Evolutionary conservation across 2,329 filamentous ascomycete species (phyloP).

Genomic region (Exophiala viscosa): DNA sequence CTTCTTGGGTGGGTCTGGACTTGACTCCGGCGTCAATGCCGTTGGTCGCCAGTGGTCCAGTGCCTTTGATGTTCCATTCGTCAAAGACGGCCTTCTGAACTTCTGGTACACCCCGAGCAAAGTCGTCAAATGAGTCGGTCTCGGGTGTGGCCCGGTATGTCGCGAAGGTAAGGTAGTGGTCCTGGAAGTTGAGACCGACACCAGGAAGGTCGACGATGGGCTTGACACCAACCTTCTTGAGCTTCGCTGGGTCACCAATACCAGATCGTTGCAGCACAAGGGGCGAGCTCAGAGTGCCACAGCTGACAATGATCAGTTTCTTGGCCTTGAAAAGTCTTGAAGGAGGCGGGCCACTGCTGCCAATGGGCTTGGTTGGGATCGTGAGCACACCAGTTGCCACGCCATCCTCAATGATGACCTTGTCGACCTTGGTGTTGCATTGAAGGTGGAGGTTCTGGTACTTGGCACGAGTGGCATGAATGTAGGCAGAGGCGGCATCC

Average conservation of each 20-base stretch:
- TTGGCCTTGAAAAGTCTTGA: conserved; percentile 62
- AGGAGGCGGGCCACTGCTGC: conserved; percentile 49
- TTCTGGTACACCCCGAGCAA: conserved; percentile 68
- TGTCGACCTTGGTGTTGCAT: conserved; percentile 74
- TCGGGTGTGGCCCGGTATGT: conserved; percentile 69
- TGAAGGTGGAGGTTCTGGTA: conserved; percentile 68
- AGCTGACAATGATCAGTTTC: conserved; percentile 70
- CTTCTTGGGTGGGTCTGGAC: conserved; percentile 65
- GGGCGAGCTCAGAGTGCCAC: conserved; percentile 69
- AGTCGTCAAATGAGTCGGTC: conserved; percentile 76
- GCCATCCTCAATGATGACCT: conserved; percentile 69
- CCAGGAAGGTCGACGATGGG: conserved; percentile 67
- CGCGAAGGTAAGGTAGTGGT: conserved; percentile 70
- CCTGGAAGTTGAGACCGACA: conserved; percentile 73
- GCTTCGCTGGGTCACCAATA: conserved; percentile 69
- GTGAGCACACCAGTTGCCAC: conserved; percentile 68
- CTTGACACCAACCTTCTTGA: conserved; percentile 64
- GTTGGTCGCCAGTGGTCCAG: conserved; percentile 72
- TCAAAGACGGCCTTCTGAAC: conserved; percentile 70
- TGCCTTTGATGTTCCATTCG: conserved; percentile 76
- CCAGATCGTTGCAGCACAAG: conserved; percentile 72
- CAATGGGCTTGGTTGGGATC: conserved; percentile 66
- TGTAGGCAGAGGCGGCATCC: conserved; percentile 72
- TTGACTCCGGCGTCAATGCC: conserved; percentile 79
- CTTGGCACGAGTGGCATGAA: conserved; percentile 69